Percentiles rank a stretch among this genome's conserved stretches.
phyloP scores from a whole-genome alignment of 1,284 basidiomycete genomes.

The Heterobasidion occidentale region DNA sequence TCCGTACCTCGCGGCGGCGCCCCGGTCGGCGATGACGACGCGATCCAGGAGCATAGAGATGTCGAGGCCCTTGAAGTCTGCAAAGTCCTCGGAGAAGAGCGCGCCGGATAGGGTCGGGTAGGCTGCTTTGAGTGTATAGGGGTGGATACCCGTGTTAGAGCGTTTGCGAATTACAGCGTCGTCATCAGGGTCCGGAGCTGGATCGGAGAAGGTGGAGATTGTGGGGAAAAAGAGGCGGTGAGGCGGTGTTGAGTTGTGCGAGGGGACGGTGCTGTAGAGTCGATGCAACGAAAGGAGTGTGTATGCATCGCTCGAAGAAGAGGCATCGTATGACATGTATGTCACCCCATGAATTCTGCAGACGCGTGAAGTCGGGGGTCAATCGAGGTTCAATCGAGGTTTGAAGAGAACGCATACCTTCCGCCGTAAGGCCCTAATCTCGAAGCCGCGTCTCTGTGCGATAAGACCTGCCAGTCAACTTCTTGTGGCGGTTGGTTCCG shows the following conservation, averaged over 20 bases:
- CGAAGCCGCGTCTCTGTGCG: conserved; percentile 14
- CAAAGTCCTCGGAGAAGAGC: conserved; percentile 69
- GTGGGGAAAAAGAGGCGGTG: conserved; percentile 68
- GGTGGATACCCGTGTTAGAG: conserved; percentile 52
- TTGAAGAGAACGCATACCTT: conserved; percentile 16
- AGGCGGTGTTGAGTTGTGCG: conserved; percentile 49
- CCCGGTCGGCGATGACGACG: conserved; percentile 68
- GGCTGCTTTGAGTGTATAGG: conserved; percentile 55
- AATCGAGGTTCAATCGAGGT: not conserved
- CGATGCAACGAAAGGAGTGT: conserved; percentile 77
- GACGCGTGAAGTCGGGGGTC: conserved; percentile 2
- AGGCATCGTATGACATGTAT: conserved; percentile 43
- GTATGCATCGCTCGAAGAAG: conserved; percentile 44
- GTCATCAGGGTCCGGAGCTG: conserved; percentile 40
- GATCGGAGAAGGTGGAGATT: conserved; percentile 46
- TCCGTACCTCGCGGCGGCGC: conserved; percentile 48
- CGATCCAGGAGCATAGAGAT: conserved; percentile 71
- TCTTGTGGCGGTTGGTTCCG: conserved; percentile 37
- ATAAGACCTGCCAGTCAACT: conserved; percentile 47
- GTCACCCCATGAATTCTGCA: conserved; percentile 46
- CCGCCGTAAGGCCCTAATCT: conserved; percentile 23
- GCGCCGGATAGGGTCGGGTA: conserved; percentile 60
- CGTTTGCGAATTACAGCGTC: conserved; percentile 35
- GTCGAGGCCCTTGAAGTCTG: conserved; percentile 59
- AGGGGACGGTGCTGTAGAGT: conserved; percentile 57